phyloP scores from a whole-genome alignment of 1,284 basidiomycete species.

The Ganoderma boninense region DNA sequence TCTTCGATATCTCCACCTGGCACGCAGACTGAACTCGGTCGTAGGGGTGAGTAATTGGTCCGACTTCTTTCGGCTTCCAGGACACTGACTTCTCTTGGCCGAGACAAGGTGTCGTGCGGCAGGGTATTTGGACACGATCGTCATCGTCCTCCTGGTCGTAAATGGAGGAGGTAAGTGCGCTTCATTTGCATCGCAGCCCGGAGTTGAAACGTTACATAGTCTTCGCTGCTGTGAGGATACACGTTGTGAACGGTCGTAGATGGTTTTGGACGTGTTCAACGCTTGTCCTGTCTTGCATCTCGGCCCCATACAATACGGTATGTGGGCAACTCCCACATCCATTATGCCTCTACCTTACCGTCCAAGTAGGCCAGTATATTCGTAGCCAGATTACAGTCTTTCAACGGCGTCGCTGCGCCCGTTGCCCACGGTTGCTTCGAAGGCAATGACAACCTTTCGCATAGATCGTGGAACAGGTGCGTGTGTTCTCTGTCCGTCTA shows the following conservation, averaged over 20 bases:
- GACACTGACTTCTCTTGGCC: neutral
- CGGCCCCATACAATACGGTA: constrained; percentile 9
- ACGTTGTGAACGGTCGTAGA: constrained; percentile 18
- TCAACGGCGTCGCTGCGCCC: neutral
- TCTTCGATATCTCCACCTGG: neutral
- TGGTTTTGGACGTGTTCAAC: constrained; percentile 26
- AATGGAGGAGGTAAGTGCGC: neutral
- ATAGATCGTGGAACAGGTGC: neutral
- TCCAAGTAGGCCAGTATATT: neutral
- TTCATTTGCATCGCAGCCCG: neutral
- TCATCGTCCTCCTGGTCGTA: neutral
- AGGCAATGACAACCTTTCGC: neutral
- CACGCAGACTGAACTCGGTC: neutral
- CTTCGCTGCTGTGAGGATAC: constrained; percentile 22
- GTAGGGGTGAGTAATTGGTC: neutral
- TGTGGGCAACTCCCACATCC: neutral
- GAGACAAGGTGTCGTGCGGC: neutral
- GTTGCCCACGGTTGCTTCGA: neutral
- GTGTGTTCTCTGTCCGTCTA: neutral
- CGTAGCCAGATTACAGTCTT: neutral
- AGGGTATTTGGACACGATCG: neutral
- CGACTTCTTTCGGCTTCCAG: neutral
- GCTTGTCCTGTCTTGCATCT: neutral
- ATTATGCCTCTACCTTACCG: neutral
- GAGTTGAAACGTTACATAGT: neutral